A percentile compares a stretch with the other conserved stretches of the same genome.
Evolutionary conservation across 768 basidiomycete genomes (phyloP).

Genomic region (Pleurotus platypus): DNA sequence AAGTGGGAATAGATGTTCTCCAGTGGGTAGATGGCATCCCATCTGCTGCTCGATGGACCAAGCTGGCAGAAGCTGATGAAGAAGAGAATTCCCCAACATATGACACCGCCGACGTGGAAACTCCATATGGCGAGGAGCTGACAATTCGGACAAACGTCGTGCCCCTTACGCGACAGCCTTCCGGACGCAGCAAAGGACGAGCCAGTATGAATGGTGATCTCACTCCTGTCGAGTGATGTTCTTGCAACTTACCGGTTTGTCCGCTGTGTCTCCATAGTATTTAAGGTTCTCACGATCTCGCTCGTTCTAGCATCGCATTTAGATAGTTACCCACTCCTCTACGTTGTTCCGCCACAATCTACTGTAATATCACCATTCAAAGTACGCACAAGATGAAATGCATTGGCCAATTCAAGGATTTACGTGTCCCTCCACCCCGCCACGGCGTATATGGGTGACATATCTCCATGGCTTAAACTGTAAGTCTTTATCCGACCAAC

Average conservation of each 20-base stretch:
- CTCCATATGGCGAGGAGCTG: slow-evolving; percentile 29
- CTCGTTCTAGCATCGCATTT: slow-evolving; percentile 8
- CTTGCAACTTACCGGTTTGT: slow-evolving; percentile 2
- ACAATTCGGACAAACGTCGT: slow-evolving; percentile 43
- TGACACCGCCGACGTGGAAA: slow-evolving; percentile 25
- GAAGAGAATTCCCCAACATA: slow-evolving; percentile 22
- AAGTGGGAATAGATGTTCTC: slow-evolving; percentile 55
- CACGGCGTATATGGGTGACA: too few species aligned
- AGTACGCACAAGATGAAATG: background rate
- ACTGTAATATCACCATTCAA: background rate
- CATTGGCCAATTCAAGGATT: background rate
- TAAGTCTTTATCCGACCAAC: too few species aligned
- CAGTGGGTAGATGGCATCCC: slow-evolving; percentile 69
- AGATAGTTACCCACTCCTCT: slow-evolving; percentile 3
- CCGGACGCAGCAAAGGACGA: slow-evolving; percentile 51
- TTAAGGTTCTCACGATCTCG: background rate
- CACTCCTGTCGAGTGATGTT: slow-evolving; percentile 29
- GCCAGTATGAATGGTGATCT: slow-evolving; percentile 40
- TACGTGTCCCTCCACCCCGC: too few species aligned
- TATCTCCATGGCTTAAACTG: too few species aligned
- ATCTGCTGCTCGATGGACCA: slow-evolving; percentile 59
- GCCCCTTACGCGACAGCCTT: slow-evolving; percentile 67
- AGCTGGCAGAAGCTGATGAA: slow-evolving; percentile 33
- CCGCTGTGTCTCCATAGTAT: slow-evolving; percentile 9
- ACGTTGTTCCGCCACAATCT: background rate